phyloP scores from a whole-genome alignment of 768 basidiomycete species.

The Boletus pseudopeckii region DNA sequence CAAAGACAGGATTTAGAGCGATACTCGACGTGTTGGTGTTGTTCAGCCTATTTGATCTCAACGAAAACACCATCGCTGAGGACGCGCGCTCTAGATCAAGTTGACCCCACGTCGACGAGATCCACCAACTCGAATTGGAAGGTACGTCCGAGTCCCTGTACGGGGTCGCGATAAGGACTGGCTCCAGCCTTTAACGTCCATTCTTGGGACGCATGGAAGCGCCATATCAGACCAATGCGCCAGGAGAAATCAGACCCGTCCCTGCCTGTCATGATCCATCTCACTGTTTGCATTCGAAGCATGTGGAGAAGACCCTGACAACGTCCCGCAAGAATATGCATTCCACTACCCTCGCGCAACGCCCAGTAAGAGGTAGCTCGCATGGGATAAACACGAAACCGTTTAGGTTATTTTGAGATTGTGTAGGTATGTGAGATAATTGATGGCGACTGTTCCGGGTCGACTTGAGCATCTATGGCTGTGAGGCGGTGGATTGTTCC shows the following conservation, averaged over 20 bases:
- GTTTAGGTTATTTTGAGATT: not conserved
- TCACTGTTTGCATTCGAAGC: not conserved
- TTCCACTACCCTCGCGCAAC: not conserved
- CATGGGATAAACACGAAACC: not conserved
- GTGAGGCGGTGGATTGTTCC: too few species aligned
- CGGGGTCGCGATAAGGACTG: not conserved
- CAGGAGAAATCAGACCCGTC: not conserved
- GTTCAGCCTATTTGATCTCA: not conserved
- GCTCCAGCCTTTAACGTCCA: not conserved
- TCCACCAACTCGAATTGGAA: not conserved
- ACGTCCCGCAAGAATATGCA: not conserved
- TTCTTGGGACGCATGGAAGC: not conserved
- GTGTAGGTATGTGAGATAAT: not conserved
- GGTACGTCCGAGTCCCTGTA: not conserved
- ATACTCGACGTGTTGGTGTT: not conserved
- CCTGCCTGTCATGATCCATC: not conserved
- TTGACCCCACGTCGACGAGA: not conserved
- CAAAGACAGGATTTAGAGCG: too few species aligned
- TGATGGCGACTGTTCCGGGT: not conserved
- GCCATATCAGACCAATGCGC: not conserved
- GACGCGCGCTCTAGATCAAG: not conserved
- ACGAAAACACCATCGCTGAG: not conserved
- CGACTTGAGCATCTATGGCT: not conserved
- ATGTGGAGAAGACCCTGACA: not conserved
- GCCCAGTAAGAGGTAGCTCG: not conserved